Evolutionary conservation across 768 basidiomycete genomes (phyloP), one percentile per base, ranked within the genome.

Genomic region (Tylopilus sp.): DNA sequence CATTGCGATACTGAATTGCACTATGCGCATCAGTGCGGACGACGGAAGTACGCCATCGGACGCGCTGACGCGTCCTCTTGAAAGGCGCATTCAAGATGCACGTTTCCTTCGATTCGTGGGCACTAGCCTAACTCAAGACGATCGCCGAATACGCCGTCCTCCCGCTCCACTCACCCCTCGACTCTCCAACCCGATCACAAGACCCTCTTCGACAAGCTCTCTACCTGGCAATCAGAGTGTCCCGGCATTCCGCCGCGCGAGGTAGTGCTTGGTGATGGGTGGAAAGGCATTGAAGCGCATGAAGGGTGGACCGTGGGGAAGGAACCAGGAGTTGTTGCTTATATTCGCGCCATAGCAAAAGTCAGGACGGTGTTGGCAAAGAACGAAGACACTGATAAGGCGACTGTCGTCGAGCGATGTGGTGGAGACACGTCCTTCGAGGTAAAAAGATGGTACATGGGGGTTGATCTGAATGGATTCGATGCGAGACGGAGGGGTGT

Each of bases 231-330:
- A 63, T 64, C 73, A 13, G 67, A 69, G 26, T 73, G 68, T 56
- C 77, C 79, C 0, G 69, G 56, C 62, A 4, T 48, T 50, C 34
- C 65, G 26, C 48, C 66, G 1, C 38, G 50, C 8, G 50, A 62
- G 25, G 49, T 78, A n/a, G 3, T 72, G 75, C 58, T 55, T n/a
- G n/a, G n/a, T n/a, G n/a, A n/a, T 81, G 78, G 78, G 11, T 81
- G 79, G 80, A 36, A 63, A 46, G 69, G 70, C 52, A 72, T 74
- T 21, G 59, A 53, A 11, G 71, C 73, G 10, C 79, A 80, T 57
- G 55, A 70, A 25, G 63, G 65, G 33, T 81, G 77, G 75, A 74
- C 17, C 56, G 54, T 6, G 75, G 74, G 50, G 66, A 72, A 4
- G 61, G 47, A 78, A 78, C 45, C 71, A 76, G 55, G 68, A 61